Evolutionary conservation across 805 yeast species (phyloP).

Genomic region (Ogataea polymorpha): DNA sequence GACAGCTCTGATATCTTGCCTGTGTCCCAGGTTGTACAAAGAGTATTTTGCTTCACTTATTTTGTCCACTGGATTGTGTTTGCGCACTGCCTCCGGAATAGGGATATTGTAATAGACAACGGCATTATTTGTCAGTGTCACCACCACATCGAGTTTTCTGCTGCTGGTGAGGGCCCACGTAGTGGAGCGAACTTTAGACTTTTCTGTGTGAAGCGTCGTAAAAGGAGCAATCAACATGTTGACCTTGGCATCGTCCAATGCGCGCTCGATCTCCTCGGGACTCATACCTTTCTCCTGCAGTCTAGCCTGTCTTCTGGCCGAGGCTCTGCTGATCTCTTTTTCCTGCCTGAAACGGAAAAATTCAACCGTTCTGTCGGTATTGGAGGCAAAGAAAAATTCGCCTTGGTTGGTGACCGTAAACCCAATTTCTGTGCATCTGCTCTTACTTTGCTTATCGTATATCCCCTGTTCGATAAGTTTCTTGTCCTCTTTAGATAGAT

Average conservation of each 20-base stretch:
- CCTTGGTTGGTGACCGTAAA: constrained; percentile 42
- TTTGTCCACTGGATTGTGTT: constrained; percentile 42
- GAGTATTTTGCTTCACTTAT: constrained; percentile 45
- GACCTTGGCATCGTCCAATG: constrained; percentile 45
- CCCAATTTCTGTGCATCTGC: constrained; percentile 59
- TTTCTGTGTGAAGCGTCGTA: constrained; percentile 58
- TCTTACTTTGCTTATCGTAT: constrained; percentile 72
- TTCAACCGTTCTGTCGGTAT: constrained; percentile 78
- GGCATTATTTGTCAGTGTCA: constrained; percentile 70
- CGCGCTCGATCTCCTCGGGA: constrained; percentile 56
- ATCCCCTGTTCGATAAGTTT: constrained; percentile 59
- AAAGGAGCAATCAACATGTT: constrained; percentile 66
- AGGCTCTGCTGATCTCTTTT: constrained; percentile 77
- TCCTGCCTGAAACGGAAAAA: constrained; percentile 70
- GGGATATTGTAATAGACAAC: constrained; percentile 63
- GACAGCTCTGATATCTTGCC: constrained; percentile 82
- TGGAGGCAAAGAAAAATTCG: constrained; percentile 65
- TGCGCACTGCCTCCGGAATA: constrained; percentile 55
- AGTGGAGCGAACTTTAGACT: constrained; percentile 59
- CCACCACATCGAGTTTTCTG: constrained; percentile 54
- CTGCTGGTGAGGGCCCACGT: constrained; percentile 56
- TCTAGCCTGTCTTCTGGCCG: constrained; percentile 73
- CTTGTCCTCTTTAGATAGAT: constrained; percentile 47
- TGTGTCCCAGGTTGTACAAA: constrained; percentile 79
- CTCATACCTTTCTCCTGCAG: constrained; percentile 65